Base-by-base conservation (phyloP, 1,284 basidiomycete species). In the Anthracocystis setariae region DNA sequence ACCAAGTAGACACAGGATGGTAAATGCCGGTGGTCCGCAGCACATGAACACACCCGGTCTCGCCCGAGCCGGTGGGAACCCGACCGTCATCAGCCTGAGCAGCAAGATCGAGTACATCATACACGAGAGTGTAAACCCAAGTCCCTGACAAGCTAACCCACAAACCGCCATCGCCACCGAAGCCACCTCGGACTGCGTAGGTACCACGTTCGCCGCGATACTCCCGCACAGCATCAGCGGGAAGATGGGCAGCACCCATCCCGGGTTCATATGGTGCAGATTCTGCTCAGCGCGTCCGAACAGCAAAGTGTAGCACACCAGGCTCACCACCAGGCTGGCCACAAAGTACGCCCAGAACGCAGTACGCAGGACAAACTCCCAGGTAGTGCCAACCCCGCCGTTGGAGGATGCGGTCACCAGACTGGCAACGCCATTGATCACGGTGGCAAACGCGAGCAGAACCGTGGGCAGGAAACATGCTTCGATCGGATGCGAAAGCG, bases 171-270 rank as follows among this genome's bases (percentile, higher is more conserved):
- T 67, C 7, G 42, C 33, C 13, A 63, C 20, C 5, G 49, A 63
- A 3, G 37, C 5, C 2, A 37, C n/a, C 3, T 37, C 32, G 2
- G 23, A 24, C 39, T 72, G 63, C 5, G 54, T 63, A 2, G 37
- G 51, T 3, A 59, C 24, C 0, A 67, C 46, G 3, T 37, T 18
- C 0, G 39, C 29, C 0, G 72, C 68, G 8, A 72, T 48, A 3
- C 44, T 55, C 9, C 73, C 68, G 21, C 56, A 67, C 13, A 74
- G 69, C 73, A 74, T 74, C n/a, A 57, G 53, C 8, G 68, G 73
- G 33, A 74, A 74, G 40, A 72, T 61, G 8, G 73, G 73, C 13
- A 74, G 38, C 5, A 72, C 58, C 62, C 62, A 71, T 3, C 27
- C 67, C 8, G 73, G 68, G 21, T 46, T 63, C 68, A 74, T 66